Conservation (phyloP, 2,329 filamentous ascomycete genomes). For the Tolypocladium ophioglossoides region DNA sequence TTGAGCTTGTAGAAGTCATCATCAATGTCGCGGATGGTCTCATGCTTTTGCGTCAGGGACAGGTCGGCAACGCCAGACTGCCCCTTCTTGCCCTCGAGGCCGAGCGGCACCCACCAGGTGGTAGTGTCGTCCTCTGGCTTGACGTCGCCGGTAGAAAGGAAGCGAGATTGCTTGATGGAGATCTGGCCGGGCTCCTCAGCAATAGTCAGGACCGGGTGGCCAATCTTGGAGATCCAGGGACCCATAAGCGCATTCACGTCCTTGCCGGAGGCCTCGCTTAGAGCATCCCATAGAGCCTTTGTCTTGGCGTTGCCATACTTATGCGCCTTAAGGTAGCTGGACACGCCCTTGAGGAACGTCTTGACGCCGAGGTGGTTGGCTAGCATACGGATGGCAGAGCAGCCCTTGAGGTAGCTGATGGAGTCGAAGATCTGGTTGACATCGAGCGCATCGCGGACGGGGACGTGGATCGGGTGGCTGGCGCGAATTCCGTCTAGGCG, state of each 20-base stretch:
- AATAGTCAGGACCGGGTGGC: slow-evolving; percentile 82
- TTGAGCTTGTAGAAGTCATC: slow-evolving; percentile 91
- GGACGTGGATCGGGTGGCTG: slow-evolving; percentile 93
- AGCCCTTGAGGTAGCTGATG: slow-evolving; percentile 95
- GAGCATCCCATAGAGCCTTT: slow-evolving; percentile 78
- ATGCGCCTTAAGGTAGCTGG: slow-evolving; percentile 79
- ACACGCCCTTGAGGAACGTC: slow-evolving; percentile 82
- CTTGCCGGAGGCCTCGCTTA: slow-evolving; percentile 78
- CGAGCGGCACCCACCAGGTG: slow-evolving; percentile 91
- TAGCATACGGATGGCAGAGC: slow-evolving; percentile 93
- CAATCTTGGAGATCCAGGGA: slow-evolving; percentile 91
- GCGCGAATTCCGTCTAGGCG: slow-evolving; percentile 80
- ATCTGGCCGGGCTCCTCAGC: slow-evolving; percentile 77
- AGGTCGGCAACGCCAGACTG: slow-evolving; percentile 51
- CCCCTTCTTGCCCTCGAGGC: slow-evolving; percentile 65
- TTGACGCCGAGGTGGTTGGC: slow-evolving; percentile 81
- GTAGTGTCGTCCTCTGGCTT: slow-evolving; percentile 86
- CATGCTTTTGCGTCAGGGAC: slow-evolving; percentile 65
- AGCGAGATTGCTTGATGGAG: slow-evolving; percentile 73
- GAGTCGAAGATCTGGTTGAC: slow-evolving; percentile 97
- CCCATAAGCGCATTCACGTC: slow-evolving; percentile 85
- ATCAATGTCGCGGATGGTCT: slow-evolving; percentile 64
- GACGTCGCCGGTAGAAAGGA: slow-evolving; percentile 84
- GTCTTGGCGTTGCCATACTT: slow-evolving; percentile 87
- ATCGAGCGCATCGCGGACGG: slow-evolving; percentile 84